These are phyloP conservation scores for Ogataea pilisensis DNA, from an alignment of 805 yeast species.

Conservation along the genomic window DNA sequence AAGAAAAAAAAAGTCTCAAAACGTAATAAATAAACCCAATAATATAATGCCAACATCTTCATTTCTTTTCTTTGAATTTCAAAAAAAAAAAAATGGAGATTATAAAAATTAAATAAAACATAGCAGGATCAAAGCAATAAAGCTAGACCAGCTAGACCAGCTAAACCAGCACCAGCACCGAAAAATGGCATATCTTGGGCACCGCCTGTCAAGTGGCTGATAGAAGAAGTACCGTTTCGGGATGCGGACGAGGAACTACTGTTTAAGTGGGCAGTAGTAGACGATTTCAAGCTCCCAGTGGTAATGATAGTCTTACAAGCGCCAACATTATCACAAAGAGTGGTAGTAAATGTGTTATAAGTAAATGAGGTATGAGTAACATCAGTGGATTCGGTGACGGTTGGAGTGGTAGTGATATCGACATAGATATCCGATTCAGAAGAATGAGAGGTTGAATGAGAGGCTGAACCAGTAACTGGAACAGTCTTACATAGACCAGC, in stretches of 20 bases:
- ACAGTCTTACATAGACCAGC: slow-evolving; percentile 4
- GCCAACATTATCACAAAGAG: slow-evolving; percentile 11
- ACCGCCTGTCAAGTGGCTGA: slow-evolving; percentile 16
- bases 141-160: slow-evolving; percentile 27
- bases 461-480: no score
- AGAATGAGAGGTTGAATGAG: no score
- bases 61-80: no score
- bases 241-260: not conserved
- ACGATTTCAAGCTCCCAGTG: no score
- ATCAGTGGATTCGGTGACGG: slow-evolving; percentile 37
- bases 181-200: slow-evolving; percentile 12
- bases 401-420: slow-evolving; percentile 33
- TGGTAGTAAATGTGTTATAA: slow-evolving; percentile 22
- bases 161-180: slow-evolving; percentile 29
- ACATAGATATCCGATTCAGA: slow-evolving; percentile 15
- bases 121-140: slow-evolving; percentile 10
- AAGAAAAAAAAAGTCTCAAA: no score
- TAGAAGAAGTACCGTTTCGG: slow-evolving; percentile 8
- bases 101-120: not conserved
- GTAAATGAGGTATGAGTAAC: slow-evolving; percentile 33
- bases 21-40: no score
- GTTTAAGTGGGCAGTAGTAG: slow-evolving; percentile 3
- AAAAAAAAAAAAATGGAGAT: not conserved
- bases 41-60: no score
- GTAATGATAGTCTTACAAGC: slow-evolving; percentile 7